Percentiles rank a stretch among this genome's conserved stretches.
Evolutionary conservation across 2,329 filamentous ascomycete species (phyloP).

Genomic region (Cercospora sp.): DNA sequence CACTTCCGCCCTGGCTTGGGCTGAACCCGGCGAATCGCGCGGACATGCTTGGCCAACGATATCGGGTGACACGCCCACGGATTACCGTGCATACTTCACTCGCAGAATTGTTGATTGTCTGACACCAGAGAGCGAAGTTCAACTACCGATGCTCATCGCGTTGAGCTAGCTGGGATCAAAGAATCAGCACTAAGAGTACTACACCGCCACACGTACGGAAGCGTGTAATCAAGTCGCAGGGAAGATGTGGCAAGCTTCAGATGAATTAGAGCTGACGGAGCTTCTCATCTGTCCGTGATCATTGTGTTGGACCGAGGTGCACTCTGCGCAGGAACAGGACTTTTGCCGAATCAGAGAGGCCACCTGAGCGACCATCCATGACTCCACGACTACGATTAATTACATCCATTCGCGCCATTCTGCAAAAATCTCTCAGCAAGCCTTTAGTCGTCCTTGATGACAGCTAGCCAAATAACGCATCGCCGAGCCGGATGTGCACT

Average conservation of each 20-base stretch:
- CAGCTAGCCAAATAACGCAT: neutral
- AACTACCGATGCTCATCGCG: neutral
- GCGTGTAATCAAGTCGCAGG: neutral
- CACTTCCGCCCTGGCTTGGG: neutral
- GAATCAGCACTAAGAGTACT: neutral
- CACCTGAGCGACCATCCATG: neutral
- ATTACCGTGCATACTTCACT: neutral
- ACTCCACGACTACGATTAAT: neutral
- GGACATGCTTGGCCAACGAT: neutral
- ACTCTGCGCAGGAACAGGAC: neutral
- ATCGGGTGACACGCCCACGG: neutral
- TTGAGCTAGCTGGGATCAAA: neutral
- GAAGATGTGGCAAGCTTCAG: neutral
- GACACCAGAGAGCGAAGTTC: neutral
- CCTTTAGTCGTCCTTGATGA: neutral
- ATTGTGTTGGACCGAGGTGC: neutral
- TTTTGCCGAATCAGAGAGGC: neutral
- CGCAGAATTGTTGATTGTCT: neutral
- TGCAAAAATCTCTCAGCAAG: neutral
- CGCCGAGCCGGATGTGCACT: slow-evolving; percentile 14
- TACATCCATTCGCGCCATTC: neutral
- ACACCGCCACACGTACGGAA: neutral
- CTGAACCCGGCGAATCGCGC: neutral
- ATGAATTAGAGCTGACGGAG: neutral
- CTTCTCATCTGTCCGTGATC: neutral